Percentiles rank a stretch among this genome's conserved stretches.
Conservation (phyloP, 352 stramenopile species). For the Globisporangium cylindrosporum region DNA sequence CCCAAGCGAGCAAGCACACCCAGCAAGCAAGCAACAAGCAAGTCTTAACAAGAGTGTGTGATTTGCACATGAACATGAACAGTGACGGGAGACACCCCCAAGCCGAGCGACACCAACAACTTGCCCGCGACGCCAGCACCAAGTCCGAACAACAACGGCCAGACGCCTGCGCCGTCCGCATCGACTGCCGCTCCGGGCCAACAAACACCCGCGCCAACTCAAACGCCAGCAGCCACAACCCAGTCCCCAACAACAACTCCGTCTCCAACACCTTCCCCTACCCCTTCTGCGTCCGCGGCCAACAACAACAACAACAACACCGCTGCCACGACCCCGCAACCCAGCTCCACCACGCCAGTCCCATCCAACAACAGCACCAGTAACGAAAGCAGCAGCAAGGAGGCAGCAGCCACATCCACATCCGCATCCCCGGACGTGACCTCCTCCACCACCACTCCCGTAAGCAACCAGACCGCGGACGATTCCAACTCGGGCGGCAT, state of each 20-base stretch:
- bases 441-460: not conserved
- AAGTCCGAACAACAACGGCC: constrained; percentile 4
- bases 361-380: constrained; percentile 7
- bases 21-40: not conserved
- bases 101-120: constrained; percentile 35
- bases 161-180: constrained; percentile 6
- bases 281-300: constrained; percentile 3
- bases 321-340: constrained; percentile 3
- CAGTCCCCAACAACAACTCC: constrained; percentile 5
- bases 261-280: constrained; percentile 7
- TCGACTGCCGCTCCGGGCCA: constrained; percentile 1
- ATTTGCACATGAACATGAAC: constrained; percentile 1
- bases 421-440: constrained; percentile 4
- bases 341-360: not conserved
- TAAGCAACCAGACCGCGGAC: constrained; percentile 4
- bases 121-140: constrained; percentile 20
- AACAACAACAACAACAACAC: not conserved
- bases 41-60: not conserved
- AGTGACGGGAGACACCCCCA: constrained; percentile 14
- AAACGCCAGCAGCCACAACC: not conserved
- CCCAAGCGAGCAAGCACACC: not conserved
- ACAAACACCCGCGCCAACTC: constrained; percentile 2
- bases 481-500: constrained; percentile 23
- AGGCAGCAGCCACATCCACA: constrained; percentile 3
- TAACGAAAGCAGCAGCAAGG: constrained; percentile 11